Conservation (phyloP, 257 asterid genomes). For the Verbascum thapsus region DNA sequence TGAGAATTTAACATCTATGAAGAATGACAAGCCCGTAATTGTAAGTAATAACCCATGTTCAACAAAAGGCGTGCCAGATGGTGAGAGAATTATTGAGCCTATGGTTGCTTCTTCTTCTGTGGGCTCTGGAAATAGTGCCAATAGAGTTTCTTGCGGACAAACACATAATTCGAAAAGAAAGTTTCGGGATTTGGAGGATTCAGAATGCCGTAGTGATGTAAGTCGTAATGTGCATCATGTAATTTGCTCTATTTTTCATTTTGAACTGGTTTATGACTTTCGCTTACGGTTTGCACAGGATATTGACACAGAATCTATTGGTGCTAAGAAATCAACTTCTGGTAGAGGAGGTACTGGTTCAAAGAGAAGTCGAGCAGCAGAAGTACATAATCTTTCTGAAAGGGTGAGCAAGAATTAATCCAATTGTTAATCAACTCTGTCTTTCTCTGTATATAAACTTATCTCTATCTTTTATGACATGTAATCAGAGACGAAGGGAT, state of each 20-base stretch:
- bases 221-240: conserved; percentile 32
- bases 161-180: conserved; percentile 66
- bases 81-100: conserved; percentile 59
- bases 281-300: conserved; percentile 53
- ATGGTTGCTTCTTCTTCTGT: conserved; percentile 83
- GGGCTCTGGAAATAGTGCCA: conserved; percentile 82
- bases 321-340: conserved; percentile 46
- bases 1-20: conserved; percentile 34
- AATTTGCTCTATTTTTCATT: neutral
- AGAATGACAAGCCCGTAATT: conserved; percentile 39
- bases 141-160: conserved; percentile 69
- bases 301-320: conserved; percentile 67
- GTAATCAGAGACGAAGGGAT: conserved; percentile 84
- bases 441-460: conserved; percentile 14
- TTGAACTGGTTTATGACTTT: neutral
- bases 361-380: conserved; percentile 95
- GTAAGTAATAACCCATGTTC: conserved; percentile 28
- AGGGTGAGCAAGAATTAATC: conserved; percentile 63
- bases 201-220: conserved; percentile 81
- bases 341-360: conserved; percentile 61
- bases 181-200: conserved; percentile 57
- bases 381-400: conserved; percentile 95
- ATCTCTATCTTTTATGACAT: conserved; percentile 23
- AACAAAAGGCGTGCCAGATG: conserved; percentile 39
- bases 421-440: neutral